Percentiles rank a stretch among this genome's conserved stretches.
Evolutionary conservation across 2,329 filamentous ascomycete genomes (phyloP).

Genomic region (Onygenales sp.): DNA sequence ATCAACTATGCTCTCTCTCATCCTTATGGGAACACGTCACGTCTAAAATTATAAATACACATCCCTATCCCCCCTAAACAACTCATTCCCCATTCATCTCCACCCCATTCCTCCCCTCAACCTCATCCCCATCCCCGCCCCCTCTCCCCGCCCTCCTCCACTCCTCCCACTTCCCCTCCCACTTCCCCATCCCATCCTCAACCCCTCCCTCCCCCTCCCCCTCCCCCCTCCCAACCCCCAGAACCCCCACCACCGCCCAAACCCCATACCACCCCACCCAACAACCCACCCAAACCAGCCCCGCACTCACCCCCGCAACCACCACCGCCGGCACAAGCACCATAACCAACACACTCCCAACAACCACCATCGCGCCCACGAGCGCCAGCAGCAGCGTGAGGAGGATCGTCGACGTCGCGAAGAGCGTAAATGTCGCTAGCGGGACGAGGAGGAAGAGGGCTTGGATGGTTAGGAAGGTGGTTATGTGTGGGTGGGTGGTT

Average conservation of each 20-base stretch:
- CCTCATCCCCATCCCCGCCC: background rate
- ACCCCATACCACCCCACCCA: conserved; percentile 43
- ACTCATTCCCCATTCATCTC: background rate
- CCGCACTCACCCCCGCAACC: conserved; percentile 46
- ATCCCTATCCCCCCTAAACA: background rate
- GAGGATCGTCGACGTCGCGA: conserved; percentile 52
- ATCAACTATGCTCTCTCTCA: background rate
- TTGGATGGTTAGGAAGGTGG: conserved; percentile 59
- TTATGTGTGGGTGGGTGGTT: conserved; percentile 56
- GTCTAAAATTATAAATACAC: no score
- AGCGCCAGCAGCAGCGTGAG: conserved; percentile 55
- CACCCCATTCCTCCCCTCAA: background rate
- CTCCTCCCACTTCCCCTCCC: conserved; percentile 4
- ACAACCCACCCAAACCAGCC: conserved; percentile 58
- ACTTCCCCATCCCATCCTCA: background rate
- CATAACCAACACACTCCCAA: conserved; percentile 50
- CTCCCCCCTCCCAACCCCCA: background rate
- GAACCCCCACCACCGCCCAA: conserved; percentile 7
- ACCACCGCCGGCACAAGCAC: conserved; percentile 60
- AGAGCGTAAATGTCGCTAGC: conserved; percentile 51
- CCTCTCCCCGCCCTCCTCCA: background rate
- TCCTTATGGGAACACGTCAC: no score
- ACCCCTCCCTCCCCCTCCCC: background rate
- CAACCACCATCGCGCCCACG: conserved; percentile 29
- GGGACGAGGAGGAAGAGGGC: conserved; percentile 37